phyloP scores from a whole-genome alignment of 148 eudicot genomes.

The Selenicereus undatus region DNA sequence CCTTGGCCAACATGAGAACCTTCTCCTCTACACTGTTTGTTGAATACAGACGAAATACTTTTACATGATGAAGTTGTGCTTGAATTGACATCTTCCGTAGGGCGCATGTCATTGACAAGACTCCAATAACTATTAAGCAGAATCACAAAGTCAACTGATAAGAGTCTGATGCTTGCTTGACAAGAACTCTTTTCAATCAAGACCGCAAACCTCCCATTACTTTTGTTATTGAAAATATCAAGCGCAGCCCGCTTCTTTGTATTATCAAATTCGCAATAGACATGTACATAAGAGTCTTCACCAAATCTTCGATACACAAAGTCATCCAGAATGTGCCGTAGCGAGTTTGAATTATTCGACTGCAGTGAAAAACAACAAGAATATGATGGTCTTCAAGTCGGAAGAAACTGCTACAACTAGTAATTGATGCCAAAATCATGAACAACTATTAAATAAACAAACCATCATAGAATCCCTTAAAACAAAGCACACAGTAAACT shows the following conservation, averaged over 20 bases:
- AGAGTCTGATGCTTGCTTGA: constrained; percentile 44
- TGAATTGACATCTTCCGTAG: constrained; percentile 54
- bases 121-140: constrained; percentile 70
- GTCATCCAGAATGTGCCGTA: constrained; percentile 71
- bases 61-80: constrained; percentile 45
- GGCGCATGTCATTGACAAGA: constrained; percentile 54
- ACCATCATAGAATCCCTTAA: not conserved
- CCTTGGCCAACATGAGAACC: constrained; percentile 50
- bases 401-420: not conserved
- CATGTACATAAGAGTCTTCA: constrained; percentile 53
- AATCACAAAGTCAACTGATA: constrained; percentile 56
- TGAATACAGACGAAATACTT: constrained; percentile 71
- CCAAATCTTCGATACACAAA: constrained; percentile 60
- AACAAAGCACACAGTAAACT: not conserved
- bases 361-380: constrained; percentile 1
- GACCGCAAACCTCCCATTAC: constrained; percentile 54
- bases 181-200: constrained; percentile 67
- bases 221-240: constrained; percentile 61
- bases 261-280: constrained; percentile 39
- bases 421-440: constrained; percentile 1
- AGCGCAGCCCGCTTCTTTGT: constrained; percentile 56
- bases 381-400: not conserved
- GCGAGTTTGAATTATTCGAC: constrained; percentile 19
- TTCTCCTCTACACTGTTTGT: constrained; percentile 66
- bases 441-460: not conserved